Base-by-base conservation (phyloP, 2,329 filamentous ascomycete genomes). In the Zopfia rhizophila region DNA sequence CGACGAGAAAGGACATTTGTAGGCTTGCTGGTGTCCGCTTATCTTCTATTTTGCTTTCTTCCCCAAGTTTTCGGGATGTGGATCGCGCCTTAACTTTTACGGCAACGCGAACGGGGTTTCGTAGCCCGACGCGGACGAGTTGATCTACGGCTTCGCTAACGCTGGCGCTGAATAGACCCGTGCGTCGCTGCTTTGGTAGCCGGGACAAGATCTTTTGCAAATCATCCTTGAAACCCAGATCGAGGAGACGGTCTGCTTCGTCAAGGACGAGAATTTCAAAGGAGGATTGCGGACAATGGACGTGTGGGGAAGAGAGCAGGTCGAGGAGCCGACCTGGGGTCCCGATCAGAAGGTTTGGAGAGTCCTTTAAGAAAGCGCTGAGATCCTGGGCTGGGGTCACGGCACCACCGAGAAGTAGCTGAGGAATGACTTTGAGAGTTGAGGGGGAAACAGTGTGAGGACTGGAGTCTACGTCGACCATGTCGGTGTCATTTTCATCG, bases 101-200 rank as follows among this genome's bases (percentile, higher is more conserved):
- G 8, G 90, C 88, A 51, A 99, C 91, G 65, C 95, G 95, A 61
- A 97, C 92, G 0, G 94, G 94, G 71, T 99, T 97, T 25, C 94
- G 83, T 55, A 97, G 76, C 14, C 94, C 94, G 6, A 97, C 91
- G 24, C 92, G 84, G 39, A 99, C 91, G 42, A 99, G 88, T 67
- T 97, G 90, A 53, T 92, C 87, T 1, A 99, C 90, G 2, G 94
- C 94, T 66, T 97, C 94, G 60, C 89, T 94, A n/a, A 99, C 89
- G 62, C 89, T 95, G 10, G 94, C 94, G 64, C 91, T 96, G 74
- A 97, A 99, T 0, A 99, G 77, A 0, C 94, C 94, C 0, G 94
- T 99, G 36, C 94, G 83, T 38, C 94, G 82, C 69, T 99, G 94
- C 67, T 99, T 99, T 0, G 94, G 94, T 5, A 99, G 75, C 12